phyloP scores from a whole-genome alignment of 257 asterid genomes.

The Fraxinus pennsylvanica region DNA sequence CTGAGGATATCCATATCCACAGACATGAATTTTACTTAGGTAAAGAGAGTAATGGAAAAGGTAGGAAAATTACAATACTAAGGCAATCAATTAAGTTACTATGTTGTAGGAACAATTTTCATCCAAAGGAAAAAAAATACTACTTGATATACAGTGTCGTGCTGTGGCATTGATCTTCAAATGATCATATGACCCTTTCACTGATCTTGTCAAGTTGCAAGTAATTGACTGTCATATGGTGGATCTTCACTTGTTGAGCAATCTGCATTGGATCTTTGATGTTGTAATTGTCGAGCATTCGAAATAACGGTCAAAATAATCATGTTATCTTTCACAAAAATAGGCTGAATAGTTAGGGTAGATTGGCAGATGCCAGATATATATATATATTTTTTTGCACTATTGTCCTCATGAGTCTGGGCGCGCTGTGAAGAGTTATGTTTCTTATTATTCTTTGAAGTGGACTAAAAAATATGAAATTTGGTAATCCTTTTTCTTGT shows the following conservation, averaged over 20 bases:
- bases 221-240: background rate
- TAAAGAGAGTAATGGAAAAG: background rate
- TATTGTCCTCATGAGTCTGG: too few species aligned
- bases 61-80: background rate
- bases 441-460: background rate
- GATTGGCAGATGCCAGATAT: background rate
- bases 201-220: background rate
- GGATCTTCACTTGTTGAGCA: background rate
- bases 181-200: background rate
- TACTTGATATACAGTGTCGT: background rate
- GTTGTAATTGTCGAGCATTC: background rate
- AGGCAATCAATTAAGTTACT: background rate
- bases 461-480: background rate
- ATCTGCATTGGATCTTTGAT: background rate
- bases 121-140: background rate
- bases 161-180: background rate
- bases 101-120: background rate
- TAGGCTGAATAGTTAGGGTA: background rate
- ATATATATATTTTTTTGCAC: too few species aligned
- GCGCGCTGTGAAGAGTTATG: background rate
- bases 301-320: background rate
- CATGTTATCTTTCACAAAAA: background rate
- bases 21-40: background rate
- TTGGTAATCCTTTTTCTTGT: background rate
- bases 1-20: background rate